phyloP scores from a whole-genome alignment of 148 eudicot species.

The Nepenthes mirabilis region DNA sequence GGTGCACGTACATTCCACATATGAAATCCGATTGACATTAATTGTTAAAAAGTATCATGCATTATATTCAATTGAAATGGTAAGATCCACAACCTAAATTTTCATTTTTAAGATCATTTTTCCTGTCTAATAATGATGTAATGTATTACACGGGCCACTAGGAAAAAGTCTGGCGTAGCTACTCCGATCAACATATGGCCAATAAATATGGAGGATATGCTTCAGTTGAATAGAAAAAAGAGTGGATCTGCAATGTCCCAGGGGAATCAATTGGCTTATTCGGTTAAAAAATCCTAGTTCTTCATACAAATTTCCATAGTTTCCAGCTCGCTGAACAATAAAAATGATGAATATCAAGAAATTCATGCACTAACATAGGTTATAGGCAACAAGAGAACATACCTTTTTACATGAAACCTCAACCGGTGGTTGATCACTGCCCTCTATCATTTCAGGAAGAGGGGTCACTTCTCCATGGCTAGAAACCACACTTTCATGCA shows the following conservation, averaged over 20 bases:
- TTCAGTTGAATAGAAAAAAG: no score
- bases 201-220: no score
- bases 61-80: no score
- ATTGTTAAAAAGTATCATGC: neutral
- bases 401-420: conserved; percentile 31
- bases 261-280: no score
- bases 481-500: conserved; percentile 30
- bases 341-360: neutral
- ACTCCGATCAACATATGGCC: no score
- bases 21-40: neutral
- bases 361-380: neutral
- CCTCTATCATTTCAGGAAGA: conserved; percentile 23
- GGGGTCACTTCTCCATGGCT: conserved; percentile 22
- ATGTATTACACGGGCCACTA: neutral
- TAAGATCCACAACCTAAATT: neutral
- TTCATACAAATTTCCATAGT: neutral
- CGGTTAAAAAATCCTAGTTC: neutral
- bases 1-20: neutral
- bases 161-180: neutral
- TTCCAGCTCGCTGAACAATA: neutral
- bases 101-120: neutral
- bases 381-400: conserved; percentile 8
- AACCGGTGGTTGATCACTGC: conserved; percentile 16
- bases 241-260: no score
- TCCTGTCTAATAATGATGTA: neutral